Base-by-base conservation (phyloP, 2,329 filamentous ascomycete genomes). In the Fusarium sp. region DNA sequence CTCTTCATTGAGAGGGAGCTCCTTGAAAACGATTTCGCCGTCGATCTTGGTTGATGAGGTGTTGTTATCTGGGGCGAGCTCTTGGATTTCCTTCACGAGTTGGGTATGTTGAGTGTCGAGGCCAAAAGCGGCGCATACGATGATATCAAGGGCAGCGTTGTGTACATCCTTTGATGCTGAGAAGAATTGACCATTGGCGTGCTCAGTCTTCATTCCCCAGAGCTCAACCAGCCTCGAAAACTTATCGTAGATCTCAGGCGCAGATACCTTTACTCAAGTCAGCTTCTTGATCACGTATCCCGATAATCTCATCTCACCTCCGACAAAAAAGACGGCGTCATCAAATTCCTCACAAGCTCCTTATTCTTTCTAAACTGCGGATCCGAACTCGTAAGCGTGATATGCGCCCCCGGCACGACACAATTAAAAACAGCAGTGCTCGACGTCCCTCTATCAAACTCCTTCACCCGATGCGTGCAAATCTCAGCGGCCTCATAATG, bases 341-440 rank as follows among this genome's bases (percentile, higher is more conserved):
- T 74, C 11, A 74, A 51, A 28, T 74, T 74, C 10, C 69, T 48
- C 6, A 74, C 68, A 36, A 74, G 72, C 7, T 74, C 72, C 24
- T 74, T 74, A 7, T 74, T 74, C 30, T 72, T 74, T 15, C 63
- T 63, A 6, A 72, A 74, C 22, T 72, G 72, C 3, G 72, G 72
- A 42, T 74, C 42, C 3, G 60, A 59, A 6, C 63, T 72, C n/a
- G 41, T 45, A 5, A 74, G 60, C 7, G 68, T 72, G 13, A 74
- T 56, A 11, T 74, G 71, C 10, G 55, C 42, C 3, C 60, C 51
- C 0, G 72, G 72, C 14, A 74, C 58, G 11, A 74, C 57, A 10
- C 72, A 62, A 6, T 51, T 20, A 10, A 74, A 69, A 15, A 72
- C 3, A 18, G 58, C 26, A 2, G 72, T 72, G 4, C 63, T 74